Percentiles rank a stretch among this genome's conserved stretches.
These are phyloP conservation scores for Populus davidiana DNA, from an alignment of 345 rosid genomes.

Conservation along the genomic window DNA sequence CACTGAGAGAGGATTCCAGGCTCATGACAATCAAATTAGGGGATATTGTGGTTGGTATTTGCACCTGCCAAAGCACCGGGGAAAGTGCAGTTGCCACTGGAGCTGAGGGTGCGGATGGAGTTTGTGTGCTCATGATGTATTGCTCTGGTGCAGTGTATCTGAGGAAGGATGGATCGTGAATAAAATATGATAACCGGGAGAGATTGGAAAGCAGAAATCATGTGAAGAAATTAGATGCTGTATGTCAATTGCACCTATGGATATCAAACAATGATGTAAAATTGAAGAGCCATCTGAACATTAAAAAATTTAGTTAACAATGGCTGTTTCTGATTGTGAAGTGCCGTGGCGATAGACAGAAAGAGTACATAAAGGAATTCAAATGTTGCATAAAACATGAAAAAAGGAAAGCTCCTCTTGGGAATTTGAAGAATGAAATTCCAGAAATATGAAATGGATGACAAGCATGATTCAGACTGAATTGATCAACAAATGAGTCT, in stretches of 20 bases:
- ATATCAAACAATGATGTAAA: neutral
- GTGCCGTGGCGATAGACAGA: neutral
- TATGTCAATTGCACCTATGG: neutral
- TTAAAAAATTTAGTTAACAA: neutral
- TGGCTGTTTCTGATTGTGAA: neutral
- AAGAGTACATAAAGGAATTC: neutral
- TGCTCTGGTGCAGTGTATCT: conserved; percentile 98
- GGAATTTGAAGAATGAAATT: neutral
- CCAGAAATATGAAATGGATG: neutral
- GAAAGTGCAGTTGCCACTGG: conserved; percentile 97
- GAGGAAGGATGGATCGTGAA: conserved; percentile 10
- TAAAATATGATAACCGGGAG: neutral
- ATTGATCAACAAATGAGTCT: neutral
- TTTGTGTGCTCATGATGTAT: conserved; percentile 99
- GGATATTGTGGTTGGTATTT: neutral
- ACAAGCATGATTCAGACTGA: neutral
- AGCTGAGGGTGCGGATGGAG: conserved; percentile 97
- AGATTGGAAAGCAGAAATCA: neutral
- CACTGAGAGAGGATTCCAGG: conserved; percentile 11
- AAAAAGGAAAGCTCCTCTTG: neutral
- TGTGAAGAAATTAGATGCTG: neutral
- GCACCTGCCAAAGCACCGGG: conserved; percentile 96
- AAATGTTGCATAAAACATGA: neutral
- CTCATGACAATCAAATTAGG: conserved; percentile 4
- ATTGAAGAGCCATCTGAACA: too few relatives aligned